Evolutionary conservation across 2,329 filamentous ascomycete species (phyloP), one percentile per base, ranked within the genome.

Genomic region (Arthroderma sp.): DNA sequence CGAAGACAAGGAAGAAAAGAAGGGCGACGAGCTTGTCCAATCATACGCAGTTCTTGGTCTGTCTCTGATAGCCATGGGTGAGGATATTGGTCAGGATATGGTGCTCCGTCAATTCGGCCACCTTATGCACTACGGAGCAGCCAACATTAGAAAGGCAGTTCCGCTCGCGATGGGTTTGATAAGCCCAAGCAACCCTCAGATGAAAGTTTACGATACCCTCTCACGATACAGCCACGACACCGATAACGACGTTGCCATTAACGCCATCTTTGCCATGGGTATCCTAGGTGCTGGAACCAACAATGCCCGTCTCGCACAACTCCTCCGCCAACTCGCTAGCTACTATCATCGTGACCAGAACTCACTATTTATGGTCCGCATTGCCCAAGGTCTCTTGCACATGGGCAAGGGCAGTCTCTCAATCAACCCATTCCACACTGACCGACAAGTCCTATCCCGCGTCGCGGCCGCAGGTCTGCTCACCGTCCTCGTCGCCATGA

Each of bases 321-420:
- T 98, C 42, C 78, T 98, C 36, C 77, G 91, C 54, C 91, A 98
- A 68, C 73, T 98, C 45, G 91, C 93, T 27, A 94, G 86, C 68
- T 98, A 98, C 73, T 98, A 98, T 68, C 88, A 95, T 70, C 80
- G 91, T 43, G 91, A 98, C 55, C 83, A 93, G 56, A 91, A 95
- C 61, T 85, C 91, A 0, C 72, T 98, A 5, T 98, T 98, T 72
- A 98, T 98, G 91, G 91, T 98, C 28, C 85, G 91, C 59, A 96
- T 98, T 56, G 91, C 91, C 4, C 91, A 98, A 63, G 91, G 93
- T 68, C 77, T 98, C 38, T 67, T 98, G 53, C 93, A 98, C 71
- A 96, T 96, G 88, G 93, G 93, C 69, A 98, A 98, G 73, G 91
- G 93, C 55, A 96, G 91, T 3, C 77, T 98, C 60, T 85, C 87